Conservation (phyloP, 257 asterid genomes). For the Solanum tacnaense region DNA sequence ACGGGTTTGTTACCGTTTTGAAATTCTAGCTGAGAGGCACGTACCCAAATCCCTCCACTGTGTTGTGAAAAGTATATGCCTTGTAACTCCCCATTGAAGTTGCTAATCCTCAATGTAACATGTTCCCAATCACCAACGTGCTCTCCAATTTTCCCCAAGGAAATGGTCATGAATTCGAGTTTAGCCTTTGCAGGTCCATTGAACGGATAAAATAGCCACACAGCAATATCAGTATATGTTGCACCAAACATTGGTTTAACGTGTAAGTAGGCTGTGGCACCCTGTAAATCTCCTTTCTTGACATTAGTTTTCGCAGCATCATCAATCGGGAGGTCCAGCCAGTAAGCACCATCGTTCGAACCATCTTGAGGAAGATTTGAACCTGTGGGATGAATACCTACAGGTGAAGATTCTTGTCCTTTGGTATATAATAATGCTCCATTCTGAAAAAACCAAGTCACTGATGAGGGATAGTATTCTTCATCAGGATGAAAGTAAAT, state of each 20-base stretch:
- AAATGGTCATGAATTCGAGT: conserved; percentile 9
- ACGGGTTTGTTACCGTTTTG: conserved; percentile 14
- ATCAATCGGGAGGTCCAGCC: conserved; percentile 25
- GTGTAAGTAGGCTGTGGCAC: conserved; percentile 13
- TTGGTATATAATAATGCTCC: conserved; percentile 11
- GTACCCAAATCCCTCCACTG: conserved; percentile 25
- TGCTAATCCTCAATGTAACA: conserved; percentile 26
- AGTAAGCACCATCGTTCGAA: conserved; percentile 5
- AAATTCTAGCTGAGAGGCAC: conserved; percentile 16
- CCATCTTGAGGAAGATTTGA: conserved; percentile 30
- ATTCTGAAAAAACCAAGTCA: conserved; percentile 22
- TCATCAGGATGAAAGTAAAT: conserved; percentile 23
- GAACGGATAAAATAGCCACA: conserved; percentile 31
- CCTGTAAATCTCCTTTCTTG: conserved; percentile 19
- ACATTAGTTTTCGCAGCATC: conserved; percentile 5
- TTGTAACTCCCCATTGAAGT: conserved; percentile 15
- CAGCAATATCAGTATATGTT: conserved; percentile 11
- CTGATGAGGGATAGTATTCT: conserved; percentile 19
- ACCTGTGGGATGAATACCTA: conserved; percentile 6
- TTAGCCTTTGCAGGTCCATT: conserved; percentile 23
- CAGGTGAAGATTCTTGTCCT: conserved; percentile 10
- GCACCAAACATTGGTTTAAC: conserved; percentile 28
- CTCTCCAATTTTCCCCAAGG: conserved; percentile 20
- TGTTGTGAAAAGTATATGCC: conserved; percentile 21
- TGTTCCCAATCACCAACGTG: conserved; percentile 43